Base-by-base conservation (phyloP, 1,284 basidiomycete species). In the Pseudozyma thailandica region DNA sequence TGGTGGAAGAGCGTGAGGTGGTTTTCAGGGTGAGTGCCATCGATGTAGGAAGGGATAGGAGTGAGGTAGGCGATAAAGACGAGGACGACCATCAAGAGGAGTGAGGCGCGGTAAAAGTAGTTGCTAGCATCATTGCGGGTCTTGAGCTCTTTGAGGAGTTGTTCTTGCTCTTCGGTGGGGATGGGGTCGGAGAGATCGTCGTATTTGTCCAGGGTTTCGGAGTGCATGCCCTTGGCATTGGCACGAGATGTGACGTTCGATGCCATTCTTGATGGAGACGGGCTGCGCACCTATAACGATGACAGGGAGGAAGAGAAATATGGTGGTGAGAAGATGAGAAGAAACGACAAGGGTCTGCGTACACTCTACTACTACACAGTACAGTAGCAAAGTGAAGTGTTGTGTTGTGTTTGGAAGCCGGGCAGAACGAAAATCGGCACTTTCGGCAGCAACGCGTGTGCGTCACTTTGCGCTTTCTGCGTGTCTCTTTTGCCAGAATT, bases 21-120 rank as follows among this genome's bases (percentile, higher is more conserved):
- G 56, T 74, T 82, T 47, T 80, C 77, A 0, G 80, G 77, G 47
- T 82, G 81, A 26, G 75, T 69, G 15, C 79, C 79, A 27, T 60
- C 48, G 30, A 78, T 54, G 62, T 82, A 82, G 10, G 74, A 69
- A 2, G 81, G 81, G 28, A 82, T 62, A 15, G 81, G 81, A 1
- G 78, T 78, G 15, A 81, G 57, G 54, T 80, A 81, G 25, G 75
- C 37, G 13, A 82, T 45, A 28, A 72, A 49, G 10, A 79, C 58
- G 33, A 79, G 69, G 1, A 50, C 21, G 10, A 71, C 56, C 57
- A 81, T 65, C 31, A 81, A 30, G 25, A 79, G 62, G 16, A 81
- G 28, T 6, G 63, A 44, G 2, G 53, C 58, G 7, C 81, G 71
- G 65, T 76, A 80, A 41, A 75, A 38, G 63, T 82, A 80, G 62